phyloP scores from a whole-genome alignment of 2,329 filamentous ascomycete species.

The Exophiala sp. region DNA sequence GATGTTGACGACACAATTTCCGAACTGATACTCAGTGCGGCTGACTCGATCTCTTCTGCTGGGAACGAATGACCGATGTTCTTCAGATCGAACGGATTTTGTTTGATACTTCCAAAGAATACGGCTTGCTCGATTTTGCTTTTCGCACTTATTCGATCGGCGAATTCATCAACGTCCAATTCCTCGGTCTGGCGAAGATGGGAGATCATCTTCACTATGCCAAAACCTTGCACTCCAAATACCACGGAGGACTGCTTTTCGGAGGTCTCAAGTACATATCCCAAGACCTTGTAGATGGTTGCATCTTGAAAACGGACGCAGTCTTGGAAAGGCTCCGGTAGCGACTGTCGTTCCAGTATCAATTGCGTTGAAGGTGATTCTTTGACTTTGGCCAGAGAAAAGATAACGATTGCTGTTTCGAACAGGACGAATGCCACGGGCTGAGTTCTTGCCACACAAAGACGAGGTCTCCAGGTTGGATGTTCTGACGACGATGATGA shows the following conservation, averaged over 20 bases:
- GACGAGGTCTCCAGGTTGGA: slow-evolving; percentile 52
- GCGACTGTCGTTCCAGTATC: slow-evolving; percentile 61
- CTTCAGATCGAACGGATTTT: slow-evolving; percentile 85
- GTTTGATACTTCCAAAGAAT: slow-evolving; percentile 78
- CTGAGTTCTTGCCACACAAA: slow-evolving; percentile 75
- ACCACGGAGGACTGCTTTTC: slow-evolving; percentile 44
- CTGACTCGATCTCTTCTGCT: slow-evolving; percentile 66
- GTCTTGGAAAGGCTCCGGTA: slow-evolving; percentile 75
- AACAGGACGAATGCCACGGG: slow-evolving; percentile 81
- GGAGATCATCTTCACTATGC: slow-evolving; percentile 48
- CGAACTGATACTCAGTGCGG: slow-evolving; percentile 72
- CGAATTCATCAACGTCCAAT: slow-evolving; percentile 44
- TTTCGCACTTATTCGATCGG: slow-evolving; percentile 66
- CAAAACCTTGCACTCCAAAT: slow-evolving; percentile 56
- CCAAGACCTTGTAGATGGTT: slow-evolving; percentile 48
- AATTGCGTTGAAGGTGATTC: slow-evolving; percentile 75
- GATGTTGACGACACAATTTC: slow-evolving; percentile 78
- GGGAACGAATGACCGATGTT: slow-evolving; percentile 65
- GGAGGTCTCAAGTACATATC: slow-evolving; percentile 46
- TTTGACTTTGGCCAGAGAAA: slow-evolving; percentile 65
- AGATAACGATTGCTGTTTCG: slow-evolving; percentile 70
- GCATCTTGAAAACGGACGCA: slow-evolving; percentile 69
- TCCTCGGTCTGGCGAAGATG: slow-evolving; percentile 38
- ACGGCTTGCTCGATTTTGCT: slow-evolving; percentile 92
- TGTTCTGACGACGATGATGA: slow-evolving; percentile 47